Percentiles rank a stretch among this genome's conserved stretches.
Conservation (phyloP, 805 yeast genomes). For the Kockiozyma suomiensis region DNA sequence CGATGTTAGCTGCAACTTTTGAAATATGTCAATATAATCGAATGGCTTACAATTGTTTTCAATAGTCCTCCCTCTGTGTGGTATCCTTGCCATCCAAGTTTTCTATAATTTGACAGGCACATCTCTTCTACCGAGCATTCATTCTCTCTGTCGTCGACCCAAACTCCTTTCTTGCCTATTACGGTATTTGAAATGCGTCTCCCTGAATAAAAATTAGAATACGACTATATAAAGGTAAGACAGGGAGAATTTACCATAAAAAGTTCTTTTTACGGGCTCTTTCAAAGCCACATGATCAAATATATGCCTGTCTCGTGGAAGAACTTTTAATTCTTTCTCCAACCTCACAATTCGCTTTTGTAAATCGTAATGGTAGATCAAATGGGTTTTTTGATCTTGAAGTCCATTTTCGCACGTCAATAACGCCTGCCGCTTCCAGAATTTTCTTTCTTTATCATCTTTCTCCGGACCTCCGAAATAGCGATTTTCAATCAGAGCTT, state of each 20-base stretch:
- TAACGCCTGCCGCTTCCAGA: constrained; percentile 29
- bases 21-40: no score
- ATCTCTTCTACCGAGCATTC: constrained; percentile 41
- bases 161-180: constrained; percentile 21
- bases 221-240: neutral
- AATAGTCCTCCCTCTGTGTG: constrained; percentile 44
- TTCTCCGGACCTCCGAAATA: constrained; percentile 15
- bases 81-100: constrained; percentile 42
- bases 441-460: constrained; percentile 2
- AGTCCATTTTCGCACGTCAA: constrained; percentile 29
- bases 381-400: constrained; percentile 32
- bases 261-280: constrained; percentile 17
- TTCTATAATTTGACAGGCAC: constrained; percentile 40
- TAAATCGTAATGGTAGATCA: constrained; percentile 30
- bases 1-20: neutral
- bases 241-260: constrained; percentile 12
- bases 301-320: constrained; percentile 20
- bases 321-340: constrained; percentile 26
- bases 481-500: constrained; percentile 30
- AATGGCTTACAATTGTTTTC: constrained; percentile 35
- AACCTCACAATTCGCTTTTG: constrained; percentile 30
- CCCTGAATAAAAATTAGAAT: neutral
- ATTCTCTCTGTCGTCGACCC: constrained; percentile 23
- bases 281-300: constrained; percentile 21
- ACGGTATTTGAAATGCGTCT: constrained; percentile 14